Evolutionary conservation across 169 alveolate genomes (phyloP).

Genomic region (Neospora caninum): DNA sequence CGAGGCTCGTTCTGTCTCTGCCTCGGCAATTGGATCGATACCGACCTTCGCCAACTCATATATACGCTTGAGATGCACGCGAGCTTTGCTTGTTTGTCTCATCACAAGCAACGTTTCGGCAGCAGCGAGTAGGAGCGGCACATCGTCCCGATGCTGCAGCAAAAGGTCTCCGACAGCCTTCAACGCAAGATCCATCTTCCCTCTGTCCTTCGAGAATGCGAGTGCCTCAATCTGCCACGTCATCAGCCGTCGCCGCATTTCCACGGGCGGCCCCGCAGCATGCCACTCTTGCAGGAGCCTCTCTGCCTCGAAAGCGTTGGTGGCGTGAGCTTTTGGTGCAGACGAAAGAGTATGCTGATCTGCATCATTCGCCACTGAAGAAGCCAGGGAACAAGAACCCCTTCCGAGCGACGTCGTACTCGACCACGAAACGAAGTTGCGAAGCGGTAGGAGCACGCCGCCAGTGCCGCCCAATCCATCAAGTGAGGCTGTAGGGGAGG

Average conservation of each 20-base stretch:
- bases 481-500: not conserved
- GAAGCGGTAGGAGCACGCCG: not conserved
- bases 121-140: slow-evolving; percentile 12
- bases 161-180: slow-evolving; percentile 12
- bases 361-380: not conserved
- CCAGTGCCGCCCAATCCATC: not conserved
- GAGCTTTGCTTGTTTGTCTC: slow-evolving; percentile 14
- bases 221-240: slow-evolving; percentile 12
- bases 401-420: not conserved
- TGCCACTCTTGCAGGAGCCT: slow-evolving; percentile 11
- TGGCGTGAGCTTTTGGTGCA: not conserved
- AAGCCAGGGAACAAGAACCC: not conserved
- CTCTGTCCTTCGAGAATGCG: not conserved
- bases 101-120: slow-evolving; percentile 6
- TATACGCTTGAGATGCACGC: not conserved
- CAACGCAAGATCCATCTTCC: not conserved
- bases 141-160: not conserved
- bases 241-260: not conserved
- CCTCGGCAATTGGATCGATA: not conserved
- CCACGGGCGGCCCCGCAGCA: not conserved
- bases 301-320: not conserved
- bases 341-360: not conserved
- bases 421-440: not conserved
- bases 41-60: not conserved
- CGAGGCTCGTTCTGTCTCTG: not conserved